These are phyloP conservation scores for Trichoderma guizhouense DNA, from an alignment of 2,329 filamentous ascomycete species.

Conservation along the genomic window DNA sequence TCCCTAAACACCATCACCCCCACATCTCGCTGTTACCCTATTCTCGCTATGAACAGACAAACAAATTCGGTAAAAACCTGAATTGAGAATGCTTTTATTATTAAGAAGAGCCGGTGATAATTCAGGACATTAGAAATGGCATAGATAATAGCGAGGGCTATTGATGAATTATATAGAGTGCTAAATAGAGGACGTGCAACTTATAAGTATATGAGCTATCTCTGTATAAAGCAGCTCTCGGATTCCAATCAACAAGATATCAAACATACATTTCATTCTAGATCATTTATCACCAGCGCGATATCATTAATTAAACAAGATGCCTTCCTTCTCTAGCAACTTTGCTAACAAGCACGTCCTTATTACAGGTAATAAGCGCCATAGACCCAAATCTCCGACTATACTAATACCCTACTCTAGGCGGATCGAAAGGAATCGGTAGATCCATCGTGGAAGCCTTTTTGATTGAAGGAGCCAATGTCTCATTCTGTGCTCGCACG, in stretches of 20 bases:
- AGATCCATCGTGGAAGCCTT: constrained; percentile 24
- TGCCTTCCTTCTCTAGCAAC: not conserved
- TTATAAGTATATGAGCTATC: not conserved
- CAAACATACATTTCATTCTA: no score
- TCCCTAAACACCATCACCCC: not conserved
- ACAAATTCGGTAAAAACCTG: not conserved
- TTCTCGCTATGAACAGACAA: not conserved
- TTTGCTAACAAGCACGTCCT: not conserved
- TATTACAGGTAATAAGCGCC: not conserved
- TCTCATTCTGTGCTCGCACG: constrained; percentile 27
- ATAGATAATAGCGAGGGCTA: not conserved
- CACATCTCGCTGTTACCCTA: not conserved
- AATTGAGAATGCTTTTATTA: not conserved
- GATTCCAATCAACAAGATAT: not conserved
- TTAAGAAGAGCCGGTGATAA: not conserved
- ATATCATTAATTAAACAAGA: not conserved
- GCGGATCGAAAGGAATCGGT: constrained; percentile 28
- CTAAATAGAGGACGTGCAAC: not conserved
- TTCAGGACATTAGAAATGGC: not conserved
- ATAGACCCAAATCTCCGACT: fast-evolving
- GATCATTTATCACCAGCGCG: not conserved
- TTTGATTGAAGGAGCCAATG: constrained; percentile 27
- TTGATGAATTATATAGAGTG: not conserved
- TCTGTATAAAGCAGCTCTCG: fast-evolving
- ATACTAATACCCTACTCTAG: constrained; percentile 2